Evolutionary conservation across 129 eudicot genomes (phyloP).

Genomic region (sunflower (Helianthus annuus)): HanXRQr2.0-SUNRISE NC_035441.2:148048315-148048814

Average conservation of each 20-base stretch:
- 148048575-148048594: conserved; percentile 37
- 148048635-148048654: conserved; percentile 30
- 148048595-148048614: conserved; percentile 32
- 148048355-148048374: conserved; percentile 93
- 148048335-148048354: conserved; percentile 89
- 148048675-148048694: conserved; percentile 42
- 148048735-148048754: conserved; percentile 44
- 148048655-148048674: conserved; percentile 34
- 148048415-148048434: conserved; percentile 53
- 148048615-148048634: conserved; percentile 22
- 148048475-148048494: conserved; percentile 26
- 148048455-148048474: conserved; percentile 39
- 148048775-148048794: conserved; percentile 48
- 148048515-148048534: conserved; percentile 69
- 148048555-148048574: conserved; percentile 41
- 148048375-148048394: conserved; percentile 81
- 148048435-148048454: conserved; percentile 42
- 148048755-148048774: conserved; percentile 58
- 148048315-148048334: conserved; percentile 47
- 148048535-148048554: conserved; percentile 86
- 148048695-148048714: conserved; percentile 49
- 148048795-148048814: conserved; percentile 1
- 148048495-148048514: conserved; percentile 32
- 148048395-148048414: conserved; percentile 85
- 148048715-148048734: conserved; percentile 63